Evolutionary conservation across 495 filamentous ascomycete species (phyloP), one percentile per base, ranked within the genome.

Genomic region (Paragyromitra xinjiangensis): DNA sequence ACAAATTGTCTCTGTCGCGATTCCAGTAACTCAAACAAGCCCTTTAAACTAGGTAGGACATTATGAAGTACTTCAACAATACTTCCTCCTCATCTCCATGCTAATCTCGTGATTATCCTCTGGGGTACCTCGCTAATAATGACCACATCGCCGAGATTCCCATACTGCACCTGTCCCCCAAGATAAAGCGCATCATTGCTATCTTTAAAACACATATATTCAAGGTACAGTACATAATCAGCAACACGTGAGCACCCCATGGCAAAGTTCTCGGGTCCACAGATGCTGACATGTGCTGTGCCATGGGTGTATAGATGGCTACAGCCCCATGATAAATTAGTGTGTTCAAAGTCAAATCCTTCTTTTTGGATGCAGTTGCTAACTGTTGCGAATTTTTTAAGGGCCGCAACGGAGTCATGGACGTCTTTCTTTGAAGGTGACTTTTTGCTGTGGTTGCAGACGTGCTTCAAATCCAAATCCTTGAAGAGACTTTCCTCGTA

Each of bases 171-270:
- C 61, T 44, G 39, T 22, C 61, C 61, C 11, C 61, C 61, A 22
- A 64, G 12, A 22, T 37, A 19, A 3, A 19, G 34, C 39, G 22
- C 19, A n/a, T n/a, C 24, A 45, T 44, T 24, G 11, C 19, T 39
- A 5, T 44, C n/a, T 9, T 24, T 4, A 44, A 26, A 42, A 44
- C 61, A 64, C 61, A 42, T 64, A n/a, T 24, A 11, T 39, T 22
- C 61, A 44, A 64, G 61, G 11, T 64, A 64, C n/a, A 64, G 19
- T n/a, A 64, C 61, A 16, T 44, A 39, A 44, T 22, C 39, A 45
- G 61, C 61, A 64, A 64, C 39, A 6, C 24, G 39, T 64, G 61
- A 64, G 19, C 61, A 64, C 5, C 22, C 22, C 39, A 64, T 44
- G 6, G 9, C 9, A 64, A 24, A 44, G n/a, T 22, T 19, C 34